Conservation (phyloP, 305 asterid genomes). For the Rubia balearica region DNA sequence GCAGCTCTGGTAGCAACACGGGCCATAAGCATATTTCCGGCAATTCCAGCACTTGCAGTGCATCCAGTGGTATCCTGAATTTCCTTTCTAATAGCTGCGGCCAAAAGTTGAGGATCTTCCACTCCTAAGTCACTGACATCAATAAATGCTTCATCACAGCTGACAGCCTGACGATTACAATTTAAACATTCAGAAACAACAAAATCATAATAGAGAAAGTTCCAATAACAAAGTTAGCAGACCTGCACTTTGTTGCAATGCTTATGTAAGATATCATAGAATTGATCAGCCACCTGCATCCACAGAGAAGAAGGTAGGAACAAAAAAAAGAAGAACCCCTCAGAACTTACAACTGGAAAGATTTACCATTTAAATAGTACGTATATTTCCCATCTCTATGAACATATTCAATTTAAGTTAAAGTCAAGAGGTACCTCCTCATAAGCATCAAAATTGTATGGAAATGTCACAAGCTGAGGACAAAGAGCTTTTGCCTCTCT, state of each 20-base stretch:
- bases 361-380: not conserved
- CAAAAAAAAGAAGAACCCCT: not conserved
- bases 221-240: conserved; percentile 20
- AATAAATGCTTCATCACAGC: conserved; percentile 97
- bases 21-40: conserved; percentile 91
- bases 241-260: conserved; percentile 95
- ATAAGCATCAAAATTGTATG: conserved; percentile 91
- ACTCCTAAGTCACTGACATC: conserved; percentile 70
- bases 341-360: conserved; percentile 2
- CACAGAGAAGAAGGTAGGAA: conserved; percentile 11
- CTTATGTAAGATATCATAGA: conserved; percentile 80
- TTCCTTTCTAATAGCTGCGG: conserved; percentile 67
- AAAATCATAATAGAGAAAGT: conserved; percentile 11
- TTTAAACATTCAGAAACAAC: conserved; percentile 21
- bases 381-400: not conserved
- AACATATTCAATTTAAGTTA: not conserved
- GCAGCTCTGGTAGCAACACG: conserved; percentile 94
- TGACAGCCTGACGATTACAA: conserved; percentile 64
- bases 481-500: conserved; percentile 87
- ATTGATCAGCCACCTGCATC: conserved; percentile 88
- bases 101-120: conserved; percentile 64
- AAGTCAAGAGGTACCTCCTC: conserved; percentile 55
- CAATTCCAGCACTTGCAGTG: conserved; percentile 93
- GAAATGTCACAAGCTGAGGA: conserved; percentile 82
- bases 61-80: conserved; percentile 69